A percentile compares a stretch with the other conserved stretches of the same genome.
Conservation (phyloP, 2,329 filamentous ascomycete genomes). For the Atkinsonella hypoxylon region DNA sequence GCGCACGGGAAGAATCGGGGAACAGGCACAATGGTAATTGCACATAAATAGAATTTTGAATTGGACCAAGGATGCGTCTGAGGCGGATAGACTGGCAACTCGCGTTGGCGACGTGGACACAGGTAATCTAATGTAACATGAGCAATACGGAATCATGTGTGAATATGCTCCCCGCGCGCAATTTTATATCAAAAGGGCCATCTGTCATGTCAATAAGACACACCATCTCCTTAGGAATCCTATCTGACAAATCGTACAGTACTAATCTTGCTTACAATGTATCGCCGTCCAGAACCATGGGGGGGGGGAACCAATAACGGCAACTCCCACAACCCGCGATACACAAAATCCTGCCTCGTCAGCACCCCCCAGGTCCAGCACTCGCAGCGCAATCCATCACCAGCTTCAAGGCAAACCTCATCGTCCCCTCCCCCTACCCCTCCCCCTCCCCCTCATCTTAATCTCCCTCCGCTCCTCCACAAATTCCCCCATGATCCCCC, state of each 20-base stretch:
- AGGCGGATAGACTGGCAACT: not conserved
- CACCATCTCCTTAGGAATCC: too few species aligned
- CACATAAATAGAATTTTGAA: not conserved
- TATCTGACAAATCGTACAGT: too few species aligned
- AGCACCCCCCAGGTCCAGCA: too few species aligned
- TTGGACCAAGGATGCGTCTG: not conserved
- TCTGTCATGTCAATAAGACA: too few species aligned
- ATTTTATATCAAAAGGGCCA: not conserved
- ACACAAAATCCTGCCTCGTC: too few species aligned
- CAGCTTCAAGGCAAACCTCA: not conserved
- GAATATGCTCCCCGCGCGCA: not conserved
- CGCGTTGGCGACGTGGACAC: not conserved
- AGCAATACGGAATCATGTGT: not conserved
- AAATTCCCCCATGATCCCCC: slow-evolving; percentile 59
- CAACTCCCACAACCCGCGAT: too few species aligned
- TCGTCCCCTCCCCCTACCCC: slow-evolving; percentile 4
- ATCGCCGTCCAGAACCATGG: not conserved
- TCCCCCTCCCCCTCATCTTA: slow-evolving; percentile 23
- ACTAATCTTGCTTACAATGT: too few species aligned
- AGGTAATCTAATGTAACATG: not conserved
- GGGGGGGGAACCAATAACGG: too few species aligned
- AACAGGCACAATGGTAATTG: too few species aligned
- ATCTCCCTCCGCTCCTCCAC: slow-evolving; percentile 44
- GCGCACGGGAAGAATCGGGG: not conserved
- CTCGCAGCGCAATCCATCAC: too few species aligned